Conservation (phyloP, 1,284 basidiomycete genomes). For the Porodaedalea pini region DNA sequence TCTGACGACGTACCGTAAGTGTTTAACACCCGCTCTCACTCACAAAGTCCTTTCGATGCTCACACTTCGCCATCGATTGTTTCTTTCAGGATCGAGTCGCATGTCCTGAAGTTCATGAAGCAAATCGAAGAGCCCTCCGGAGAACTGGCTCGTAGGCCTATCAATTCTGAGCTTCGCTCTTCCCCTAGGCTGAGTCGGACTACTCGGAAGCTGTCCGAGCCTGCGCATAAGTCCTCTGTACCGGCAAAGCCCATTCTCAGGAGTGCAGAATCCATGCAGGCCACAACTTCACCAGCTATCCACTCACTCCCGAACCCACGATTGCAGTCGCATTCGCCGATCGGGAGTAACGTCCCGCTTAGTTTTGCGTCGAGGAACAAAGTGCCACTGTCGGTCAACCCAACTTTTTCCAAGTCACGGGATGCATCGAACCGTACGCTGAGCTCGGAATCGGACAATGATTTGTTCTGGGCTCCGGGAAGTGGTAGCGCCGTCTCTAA, state of each 20-base stretch:
- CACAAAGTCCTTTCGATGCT: background rate
- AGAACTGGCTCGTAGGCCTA: background rate
- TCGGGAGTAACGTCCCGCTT: background rate
- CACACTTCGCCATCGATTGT: background rate
- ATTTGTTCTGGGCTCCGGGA: background rate
- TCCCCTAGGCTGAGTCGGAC: background rate
- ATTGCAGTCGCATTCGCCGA: background rate
- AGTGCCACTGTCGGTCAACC: background rate
- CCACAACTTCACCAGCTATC: background rate
- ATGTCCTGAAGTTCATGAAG: constrained; percentile 4
- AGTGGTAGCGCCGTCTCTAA: no score
- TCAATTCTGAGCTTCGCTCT: background rate
- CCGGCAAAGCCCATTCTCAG: constrained; percentile 11
- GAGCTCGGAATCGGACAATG: background rate
- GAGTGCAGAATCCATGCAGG: no score
- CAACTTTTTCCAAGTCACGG: no score
- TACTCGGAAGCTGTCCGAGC: constrained; percentile 8
- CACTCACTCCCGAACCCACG: background rate
- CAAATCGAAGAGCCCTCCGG: background rate
- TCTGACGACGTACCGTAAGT: background rate
- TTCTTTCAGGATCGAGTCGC: constrained; percentile 3
- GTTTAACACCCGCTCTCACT: background rate
- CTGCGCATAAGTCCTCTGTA: background rate
- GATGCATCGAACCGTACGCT: background rate
- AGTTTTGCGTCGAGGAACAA: background rate